These are phyloP conservation scores for Sicyos edulis DNA, from an alignment of 306 rosid genomes.

Conservation along the genomic window DNA sequence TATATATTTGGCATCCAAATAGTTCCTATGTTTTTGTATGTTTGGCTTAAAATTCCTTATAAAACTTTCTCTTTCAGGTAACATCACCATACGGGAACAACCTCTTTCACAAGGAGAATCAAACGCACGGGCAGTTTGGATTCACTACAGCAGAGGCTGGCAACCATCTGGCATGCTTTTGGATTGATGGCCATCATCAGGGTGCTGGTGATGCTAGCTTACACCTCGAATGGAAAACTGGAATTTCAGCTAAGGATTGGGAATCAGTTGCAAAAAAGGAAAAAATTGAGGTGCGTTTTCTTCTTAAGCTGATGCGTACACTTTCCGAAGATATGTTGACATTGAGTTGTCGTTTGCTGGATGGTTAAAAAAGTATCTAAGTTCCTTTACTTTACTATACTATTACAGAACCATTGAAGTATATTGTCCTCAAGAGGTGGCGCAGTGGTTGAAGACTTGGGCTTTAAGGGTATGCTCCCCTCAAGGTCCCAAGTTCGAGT, in stretches of 20 bases:
- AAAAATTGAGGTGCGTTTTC: slow-evolving; percentile 69
- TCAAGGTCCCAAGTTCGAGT: no score
- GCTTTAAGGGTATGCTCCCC: no score
- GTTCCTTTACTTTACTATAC: not conserved
- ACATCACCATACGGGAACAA: slow-evolving; percentile 84
- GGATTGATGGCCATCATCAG: slow-evolving; percentile 45
- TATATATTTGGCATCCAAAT: no score
- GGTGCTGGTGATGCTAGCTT: slow-evolving; percentile 31
- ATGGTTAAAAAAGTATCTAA: not conserved
- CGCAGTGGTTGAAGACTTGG: no score
- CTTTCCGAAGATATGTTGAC: not conserved
- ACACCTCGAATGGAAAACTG: slow-evolving; percentile 87
- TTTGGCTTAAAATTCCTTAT: not conserved
- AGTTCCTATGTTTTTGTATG: not conserved
- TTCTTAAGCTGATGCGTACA: not conserved
- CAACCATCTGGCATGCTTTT: slow-evolving; percentile 82
- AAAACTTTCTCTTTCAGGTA: slow-evolving; percentile 38
- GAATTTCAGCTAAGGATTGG: slow-evolving; percentile 97
- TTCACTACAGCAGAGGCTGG: slow-evolving; percentile 90
- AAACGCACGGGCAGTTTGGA: slow-evolving; percentile 75
- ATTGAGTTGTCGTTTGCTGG: not conserved
- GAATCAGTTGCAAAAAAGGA: slow-evolving; percentile 92
- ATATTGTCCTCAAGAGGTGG: not conserved
- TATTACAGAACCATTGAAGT: not conserved
- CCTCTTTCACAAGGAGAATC: slow-evolving; percentile 58